Evolutionary conservation across 306 rosid species (phyloP), one percentile per base, ranked within the genome.

Genomic region (Hippophae tibetana): DNA sequence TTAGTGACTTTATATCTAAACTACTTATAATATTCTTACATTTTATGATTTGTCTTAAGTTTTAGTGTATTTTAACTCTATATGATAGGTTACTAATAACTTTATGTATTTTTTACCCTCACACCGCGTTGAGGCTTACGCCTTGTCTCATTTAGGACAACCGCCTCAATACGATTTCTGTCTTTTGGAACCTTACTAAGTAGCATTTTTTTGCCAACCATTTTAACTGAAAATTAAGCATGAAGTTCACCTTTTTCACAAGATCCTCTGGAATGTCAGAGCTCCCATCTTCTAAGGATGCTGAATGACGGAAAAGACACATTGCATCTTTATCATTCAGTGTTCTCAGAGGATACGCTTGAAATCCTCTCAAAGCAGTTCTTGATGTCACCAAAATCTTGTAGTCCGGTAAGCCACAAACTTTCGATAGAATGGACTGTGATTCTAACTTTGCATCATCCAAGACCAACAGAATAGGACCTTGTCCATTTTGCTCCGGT

Each of bases 381-480:
- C 86, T 74, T n/a, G 95, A 89, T 40, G 89, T 86, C 57, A 82
- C 86, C 58, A 89, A 55, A 63, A 83, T 70, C 71, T 78, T 86
- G 69, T 57, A 80, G 12, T 71, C 52, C 44, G 78, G 61, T 7
- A 71, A 69, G 26, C 66, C 23, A 13, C 13, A 13, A 84, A 72
- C 5, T 76, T 78, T 1, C 80, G 82, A 49, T 31, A 84, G 56
- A 56, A 87, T 74, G 59, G 53, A 54, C 41, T 62, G 85, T 5
- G 52, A 48, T 8, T 14, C 52, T 3, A 14, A 7, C 13, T 14
- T 11, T 11, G 13, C 52, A 48, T 48, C 52, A 12, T 48, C 52
- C 52, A 48, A 11, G 6, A 48, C 52, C 52, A 48, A 11, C 52
- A 48, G 14, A 11, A 48, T 48, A 6, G 52, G 52, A 48, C n/a